phyloP scores from a whole-genome alignment of 2,329 filamentous ascomycete genomes.

The Trichoderma aggressivum region DNA sequence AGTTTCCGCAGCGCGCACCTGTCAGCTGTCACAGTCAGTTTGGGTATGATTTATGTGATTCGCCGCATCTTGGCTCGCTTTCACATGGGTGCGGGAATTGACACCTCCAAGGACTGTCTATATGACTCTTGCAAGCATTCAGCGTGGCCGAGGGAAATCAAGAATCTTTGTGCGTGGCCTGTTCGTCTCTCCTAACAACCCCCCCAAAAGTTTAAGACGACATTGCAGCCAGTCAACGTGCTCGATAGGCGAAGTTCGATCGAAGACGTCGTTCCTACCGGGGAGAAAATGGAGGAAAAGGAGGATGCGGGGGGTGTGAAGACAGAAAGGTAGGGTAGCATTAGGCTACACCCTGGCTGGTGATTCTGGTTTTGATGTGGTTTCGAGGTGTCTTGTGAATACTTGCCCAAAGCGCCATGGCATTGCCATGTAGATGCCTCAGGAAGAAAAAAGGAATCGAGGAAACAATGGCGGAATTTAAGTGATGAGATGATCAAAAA shows the following conservation, averaged over 20 bases:
- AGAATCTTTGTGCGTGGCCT: neutral
- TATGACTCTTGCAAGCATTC: neutral
- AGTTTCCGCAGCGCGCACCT: neutral
- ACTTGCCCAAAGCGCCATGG: neutral
- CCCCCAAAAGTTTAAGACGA: neutral
- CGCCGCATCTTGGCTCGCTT: neutral
- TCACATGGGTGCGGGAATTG: neutral
- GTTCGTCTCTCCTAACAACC: neutral
- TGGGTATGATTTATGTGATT: neutral
- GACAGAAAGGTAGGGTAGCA: neutral
- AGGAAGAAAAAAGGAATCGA: neutral
- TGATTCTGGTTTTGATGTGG: neutral
- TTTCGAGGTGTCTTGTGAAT: neutral
- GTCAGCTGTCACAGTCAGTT: neutral
- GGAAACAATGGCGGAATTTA: neutral
- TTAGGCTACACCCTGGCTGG: neutral
- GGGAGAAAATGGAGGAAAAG: neutral
- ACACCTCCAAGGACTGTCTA: neutral
- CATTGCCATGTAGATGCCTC: neutral
- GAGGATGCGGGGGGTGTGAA: neutral
- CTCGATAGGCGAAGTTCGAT: neutral
- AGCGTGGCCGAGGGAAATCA: no score
- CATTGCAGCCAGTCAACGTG: neutral
- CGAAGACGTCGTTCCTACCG: neutral
- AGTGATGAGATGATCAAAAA: neutral